Conservation (phyloP, 2,329 filamentous ascomycete species). For the Arthrobotrys conoides region DNA sequence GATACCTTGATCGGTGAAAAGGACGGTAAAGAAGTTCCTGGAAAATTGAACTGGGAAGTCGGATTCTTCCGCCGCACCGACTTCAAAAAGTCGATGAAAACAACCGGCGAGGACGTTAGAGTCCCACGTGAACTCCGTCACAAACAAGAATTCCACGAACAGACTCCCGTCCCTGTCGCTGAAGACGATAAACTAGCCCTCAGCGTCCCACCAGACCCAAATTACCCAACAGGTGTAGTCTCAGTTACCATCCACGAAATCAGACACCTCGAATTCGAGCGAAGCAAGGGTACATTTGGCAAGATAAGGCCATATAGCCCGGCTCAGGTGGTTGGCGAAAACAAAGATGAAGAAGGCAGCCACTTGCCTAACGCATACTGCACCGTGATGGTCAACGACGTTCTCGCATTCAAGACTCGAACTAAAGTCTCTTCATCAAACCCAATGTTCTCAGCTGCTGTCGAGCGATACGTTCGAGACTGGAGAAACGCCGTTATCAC, state of each 20-base stretch:
- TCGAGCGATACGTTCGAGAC: constrained; percentile 91
- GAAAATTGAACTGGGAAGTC: constrained; percentile 94
- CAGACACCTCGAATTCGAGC: constrained; percentile 91
- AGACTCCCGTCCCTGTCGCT: constrained; percentile 83
- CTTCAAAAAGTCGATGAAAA: constrained; percentile 85
- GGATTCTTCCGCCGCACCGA: constrained; percentile 94
- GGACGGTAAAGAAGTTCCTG: constrained; percentile 88
- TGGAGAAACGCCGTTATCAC: constrained; percentile 92
- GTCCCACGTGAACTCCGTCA: constrained; percentile 80
- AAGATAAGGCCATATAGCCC: constrained; percentile 68
- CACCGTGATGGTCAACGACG: constrained; percentile 90
- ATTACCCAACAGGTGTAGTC: constrained; percentile 93
- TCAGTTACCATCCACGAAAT: constrained; percentile 93
- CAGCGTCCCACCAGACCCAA: constrained; percentile 92
- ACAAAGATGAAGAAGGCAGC: constrained; percentile 84
- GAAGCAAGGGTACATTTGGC: constrained; percentile 86
- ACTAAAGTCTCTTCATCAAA: constrained; percentile 93
- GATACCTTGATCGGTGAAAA: constrained; percentile 87
- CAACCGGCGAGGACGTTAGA: constrained; percentile 85
- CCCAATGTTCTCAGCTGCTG: constrained; percentile 97
- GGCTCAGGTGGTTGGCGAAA: constrained; percentile 75
- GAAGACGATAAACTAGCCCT: constrained; percentile 85
- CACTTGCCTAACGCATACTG: constrained; percentile 92
- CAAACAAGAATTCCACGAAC: constrained; percentile 83
- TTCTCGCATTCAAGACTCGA: constrained; percentile 83